Evolutionary conservation across 768 basidiomycete genomes (phyloP), one percentile per base, ranked within the genome.

Genomic region (Psilocybe sp.): DNA sequence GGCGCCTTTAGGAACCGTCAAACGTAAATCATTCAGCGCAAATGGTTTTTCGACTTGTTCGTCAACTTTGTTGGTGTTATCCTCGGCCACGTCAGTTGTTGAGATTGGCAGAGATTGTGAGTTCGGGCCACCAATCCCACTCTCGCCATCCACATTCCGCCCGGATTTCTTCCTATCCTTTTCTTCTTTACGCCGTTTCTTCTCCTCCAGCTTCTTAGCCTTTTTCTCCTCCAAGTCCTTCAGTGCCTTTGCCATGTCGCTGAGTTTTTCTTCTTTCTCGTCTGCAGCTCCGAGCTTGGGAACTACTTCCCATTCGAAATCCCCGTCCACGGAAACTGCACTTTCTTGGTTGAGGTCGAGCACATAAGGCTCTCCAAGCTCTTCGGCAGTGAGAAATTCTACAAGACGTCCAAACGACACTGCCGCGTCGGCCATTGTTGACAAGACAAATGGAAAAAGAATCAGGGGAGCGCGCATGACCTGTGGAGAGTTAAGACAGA

Each of bases 381-480:
- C 84, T 47, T 85, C 83, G 3, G 80, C 78, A 19, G 70, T 63
- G 8, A 84, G 60, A 55, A 79, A 79, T 18, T 64, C 71, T 0
- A 69, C 65, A 9, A 84, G 75, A 20, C 82, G 75, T 1, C 61
- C 57, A 16, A 81, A 60, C 0, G 80, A 79, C 4, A 82, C 77
- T 8, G 78, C 54, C 1, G 77, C 75, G 56, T 83, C 77, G 0
- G 77, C 69, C 12, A 77, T 62, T 28, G 64, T 61, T 5, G 77
- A 72, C 33, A 85, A 61, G 14, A 80, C 76, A 45, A 83, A 61
- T 0, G 85, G 84, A 47, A 85, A 66, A 46, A 80, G 64, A n/a
- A 77, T 58, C 15, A 87, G 70, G 2, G 85, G 85, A 6, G 66
- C 59, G n/a, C 80, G 78, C 56, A 85, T 78, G 50, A 80, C 76